These are phyloP conservation scores for Monilinia polystroma DNA, from an alignment of 2,329 filamentous ascomycete species.

Conservation along the genomic window DNA sequence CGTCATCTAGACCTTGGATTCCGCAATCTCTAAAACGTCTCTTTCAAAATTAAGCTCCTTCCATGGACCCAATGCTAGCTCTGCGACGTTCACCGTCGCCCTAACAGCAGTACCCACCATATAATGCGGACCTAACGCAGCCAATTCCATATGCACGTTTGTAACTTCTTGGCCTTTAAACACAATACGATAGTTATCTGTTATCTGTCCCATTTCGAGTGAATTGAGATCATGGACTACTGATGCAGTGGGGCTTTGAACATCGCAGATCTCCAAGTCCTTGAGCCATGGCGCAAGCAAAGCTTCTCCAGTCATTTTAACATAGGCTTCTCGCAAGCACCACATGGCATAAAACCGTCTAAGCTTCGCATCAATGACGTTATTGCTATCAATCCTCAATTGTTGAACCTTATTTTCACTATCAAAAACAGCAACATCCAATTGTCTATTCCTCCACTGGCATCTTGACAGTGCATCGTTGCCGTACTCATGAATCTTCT, in stretches of 20 bases:
- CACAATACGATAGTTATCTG: conserved; percentile 30
- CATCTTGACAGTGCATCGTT: conserved; percentile 34
- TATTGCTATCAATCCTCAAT: conserved; percentile 36
- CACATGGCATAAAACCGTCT: conserved; percentile 74
- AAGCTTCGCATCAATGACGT: conserved; percentile 59
- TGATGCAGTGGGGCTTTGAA: conserved; percentile 40
- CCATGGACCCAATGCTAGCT: conserved; percentile 28
- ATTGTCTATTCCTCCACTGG: conserved; percentile 31
- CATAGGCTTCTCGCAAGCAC: conserved; percentile 77
- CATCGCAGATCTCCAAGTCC: conserved; percentile 66
- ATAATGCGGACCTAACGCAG: conserved; percentile 35
- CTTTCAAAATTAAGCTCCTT: conserved; percentile 32
- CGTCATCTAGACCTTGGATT: conserved; percentile 14
- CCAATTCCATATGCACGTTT: conserved; percentile 37
- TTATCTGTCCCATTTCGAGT: conserved; percentile 32
- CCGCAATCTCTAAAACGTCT: conserved; percentile 34
- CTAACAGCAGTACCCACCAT: conserved; percentile 38
- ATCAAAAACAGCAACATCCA: conserved; percentile 26
- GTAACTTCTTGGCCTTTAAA: conserved; percentile 34
- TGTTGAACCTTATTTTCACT: conserved; percentile 26
- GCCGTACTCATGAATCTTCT: conserved; percentile 24
- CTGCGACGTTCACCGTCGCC: conserved; percentile 17
- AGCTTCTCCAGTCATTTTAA: conserved; percentile 80
- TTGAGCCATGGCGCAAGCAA: conserved; percentile 71
- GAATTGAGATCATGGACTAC: conserved; percentile 22